Evolutionary conservation across 2,329 filamentous ascomycete genomes (phyloP), one percentile per base, ranked within the genome.

Genomic region (Chaetomium globosum): DNA sequence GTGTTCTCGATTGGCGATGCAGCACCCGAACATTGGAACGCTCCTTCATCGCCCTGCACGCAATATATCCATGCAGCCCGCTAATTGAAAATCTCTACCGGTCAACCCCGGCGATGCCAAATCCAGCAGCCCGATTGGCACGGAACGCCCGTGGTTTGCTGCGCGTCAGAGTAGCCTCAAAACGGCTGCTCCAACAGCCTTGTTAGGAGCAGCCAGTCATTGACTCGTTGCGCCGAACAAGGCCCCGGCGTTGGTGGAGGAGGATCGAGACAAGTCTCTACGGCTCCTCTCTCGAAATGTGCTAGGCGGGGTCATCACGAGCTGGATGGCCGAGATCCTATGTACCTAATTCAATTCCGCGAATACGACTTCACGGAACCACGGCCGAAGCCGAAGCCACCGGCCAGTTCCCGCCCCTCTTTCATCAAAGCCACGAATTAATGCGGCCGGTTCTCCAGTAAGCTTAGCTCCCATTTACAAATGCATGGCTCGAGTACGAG

Each of bases 1-100:
- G 13, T 51, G 60, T 21, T 53, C 36, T 55, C 60, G 43, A 67
- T 63, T 67, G 67, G 63, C 63, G 63, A 66, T 63, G 57, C 67
- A 54, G 39, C 61, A 67, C 65, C 66, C 64, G 66, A 69, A 69
- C 57, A 26, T 26, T 26, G 26, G 26, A 61, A 56, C 65, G 55
- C 64, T 58, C 56, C 49, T 61, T 33, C 43, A 33, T 19, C 30
- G 13, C 39, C 39, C 51, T 65, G 60, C 59, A 65, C 33, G 66
- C 63, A 65, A 67, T 65, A 48, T 21, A 39, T 53, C 13, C 10
- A 12, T 59, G 57, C 57, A 59, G 57, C 56, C 28, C 30, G 46
- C 58, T 30, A 39, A 52, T 64, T 61, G 58, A 54, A 36, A 51
- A 9, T 9, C 49, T 54, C 31, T 43, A 58, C 61, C 61, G 53